Evolutionary conservation across 169 alveolate genomes (phyloP), one percentile per base, ranked within the genome.

Genomic region (Babesia bigemina): DNA sequence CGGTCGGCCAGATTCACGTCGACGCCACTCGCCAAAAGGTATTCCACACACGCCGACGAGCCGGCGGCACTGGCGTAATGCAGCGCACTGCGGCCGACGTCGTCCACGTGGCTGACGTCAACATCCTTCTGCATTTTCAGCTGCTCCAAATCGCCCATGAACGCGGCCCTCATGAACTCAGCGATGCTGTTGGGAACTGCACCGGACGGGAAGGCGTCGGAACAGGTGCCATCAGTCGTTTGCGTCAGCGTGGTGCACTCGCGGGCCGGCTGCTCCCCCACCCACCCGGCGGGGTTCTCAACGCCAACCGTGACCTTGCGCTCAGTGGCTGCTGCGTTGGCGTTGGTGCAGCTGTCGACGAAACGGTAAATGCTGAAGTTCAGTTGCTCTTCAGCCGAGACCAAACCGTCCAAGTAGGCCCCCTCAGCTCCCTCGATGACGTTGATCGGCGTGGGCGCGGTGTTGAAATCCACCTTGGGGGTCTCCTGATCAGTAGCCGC

Each of bases 31-130:
- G 86, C 60, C 62, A 92, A 74, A 22, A 92, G 62, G 42, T 85
- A 53, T 59, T 86, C 77, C 63, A 92, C 91, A 47, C 90, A 85
- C 36, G 84, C 91, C 48, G 52, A 75, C 61, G 91, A 87, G 14
- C 95, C 95, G 61, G 92, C 84, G 26, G 93, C 95, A 61, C 93
- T 75, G 56, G 96, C 95, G 82, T 92, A 92, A 72, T 92, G 96
- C 55, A 92, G 63, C 28, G 96, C 96, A 58, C 91, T 86, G 49
- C 96, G 86, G n/a, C 96, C 96, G 24, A 92, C 92, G 36, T 91
- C 88, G 63, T 92, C 96, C 17, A 85, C 89, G 73, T 87, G 79
- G 56, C 79, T 86, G 45, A 91, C 70, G 52, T 87, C 91, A 19
- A 82, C 84, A 42, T 59, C 71, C 52, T 70, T 86, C 63, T 85